phyloP scores from a whole-genome alignment of 108 stramenopile genomes.

The Cyclotella kingstonii region DNA sequence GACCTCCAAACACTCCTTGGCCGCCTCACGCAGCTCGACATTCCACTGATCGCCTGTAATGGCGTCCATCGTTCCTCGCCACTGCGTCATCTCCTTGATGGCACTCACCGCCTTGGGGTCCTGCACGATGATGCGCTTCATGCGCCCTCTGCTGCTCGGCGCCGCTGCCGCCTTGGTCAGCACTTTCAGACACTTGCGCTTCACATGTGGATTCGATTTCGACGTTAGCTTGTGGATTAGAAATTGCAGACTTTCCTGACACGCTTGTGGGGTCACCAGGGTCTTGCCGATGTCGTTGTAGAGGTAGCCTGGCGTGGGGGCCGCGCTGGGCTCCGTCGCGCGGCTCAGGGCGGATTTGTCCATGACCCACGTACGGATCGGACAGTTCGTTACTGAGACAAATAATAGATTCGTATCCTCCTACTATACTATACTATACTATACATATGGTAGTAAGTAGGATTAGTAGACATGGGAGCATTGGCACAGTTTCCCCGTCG shows the following conservation, averaged over 20 bases:
- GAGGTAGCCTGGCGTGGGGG: slow-evolving; percentile 97
- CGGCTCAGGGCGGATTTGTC: slow-evolving; percentile 60
- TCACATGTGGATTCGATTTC: slow-evolving; percentile 89
- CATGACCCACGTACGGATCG: slow-evolving; percentile 8
- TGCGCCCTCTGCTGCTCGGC: slow-evolving; percentile 62
- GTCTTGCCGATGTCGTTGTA: slow-evolving; percentile 95
- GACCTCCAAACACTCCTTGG: slow-evolving; percentile 94
- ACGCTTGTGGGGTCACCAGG: slow-evolving; percentile 67
- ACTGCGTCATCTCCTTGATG: slow-evolving; percentile 89
- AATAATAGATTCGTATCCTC: too few species aligned
- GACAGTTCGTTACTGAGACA: too few species aligned
- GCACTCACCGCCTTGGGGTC: slow-evolving; percentile 62
- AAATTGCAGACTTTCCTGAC: slow-evolving; percentile 73
- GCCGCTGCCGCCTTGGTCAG: slow-evolving; percentile 62
- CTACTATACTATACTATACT: too few species aligned
- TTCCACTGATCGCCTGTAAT: slow-evolving; percentile 93
- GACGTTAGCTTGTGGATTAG: slow-evolving; percentile 74
- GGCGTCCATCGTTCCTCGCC: slow-evolving; percentile 90
- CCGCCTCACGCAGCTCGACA: slow-evolving; percentile 84
- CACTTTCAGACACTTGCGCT: slow-evolving; percentile 87
- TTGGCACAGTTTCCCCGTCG: too few species aligned
- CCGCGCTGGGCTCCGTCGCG: slow-evolving; percentile 85
- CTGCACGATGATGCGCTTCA: slow-evolving; percentile 87
- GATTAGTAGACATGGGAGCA: too few species aligned
- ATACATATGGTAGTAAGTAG: too few species aligned